A percentile compares a stretch with the other conserved stretches of the same genome.
Evolutionary conservation across 805 yeast genomes (phyloP).

Genomic region (Lipomyces lipofer): DNA sequence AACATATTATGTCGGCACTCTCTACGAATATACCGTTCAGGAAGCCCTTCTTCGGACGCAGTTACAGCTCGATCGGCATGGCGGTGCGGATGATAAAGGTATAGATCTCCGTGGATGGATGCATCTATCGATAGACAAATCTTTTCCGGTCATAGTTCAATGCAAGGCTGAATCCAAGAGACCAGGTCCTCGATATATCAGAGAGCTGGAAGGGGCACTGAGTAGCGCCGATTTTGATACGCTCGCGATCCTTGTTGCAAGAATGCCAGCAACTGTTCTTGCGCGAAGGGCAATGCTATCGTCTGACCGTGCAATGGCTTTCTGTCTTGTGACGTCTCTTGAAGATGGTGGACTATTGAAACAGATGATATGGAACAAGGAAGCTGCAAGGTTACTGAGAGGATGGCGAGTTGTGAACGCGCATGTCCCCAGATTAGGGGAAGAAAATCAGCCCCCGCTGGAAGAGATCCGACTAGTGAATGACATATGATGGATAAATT

Average conservation of each 20-base stretch:
- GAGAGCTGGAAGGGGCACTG: conserved; percentile 33
- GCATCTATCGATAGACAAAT: neutral
- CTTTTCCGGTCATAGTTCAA: conserved; percentile 31
- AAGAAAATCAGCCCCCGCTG: too few species aligned
- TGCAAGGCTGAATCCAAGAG: conserved; percentile 40
- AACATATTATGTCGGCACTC: conserved; percentile 32
- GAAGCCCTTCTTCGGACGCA: conserved; percentile 20
- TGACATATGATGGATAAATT: too few species aligned
- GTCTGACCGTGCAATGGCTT: conserved; percentile 25
- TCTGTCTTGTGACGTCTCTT: conserved; percentile 9
- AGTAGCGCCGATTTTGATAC: conserved; percentile 10
- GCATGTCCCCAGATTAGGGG: too few species aligned
- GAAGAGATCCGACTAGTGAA: too few species aligned
- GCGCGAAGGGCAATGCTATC: conserved; percentile 15
- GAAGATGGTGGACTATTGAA: conserved; percentile 20
- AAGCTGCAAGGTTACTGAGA: conserved; percentile 19
- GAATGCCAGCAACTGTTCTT: conserved; percentile 17
- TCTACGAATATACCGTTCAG: conserved; percentile 32
- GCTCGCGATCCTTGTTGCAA: conserved; percentile 30
- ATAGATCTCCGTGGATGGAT: conserved; percentile 33
- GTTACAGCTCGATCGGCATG: conserved; percentile 31
- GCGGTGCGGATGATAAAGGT: conserved; percentile 34
- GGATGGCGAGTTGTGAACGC: conserved; percentile 14
- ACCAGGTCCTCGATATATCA: conserved; percentile 48
- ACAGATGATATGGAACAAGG: conserved; percentile 27